phyloP scores from a whole-genome alignment of 257 asterid genomes.

The Solanum bukasovii region DNA sequence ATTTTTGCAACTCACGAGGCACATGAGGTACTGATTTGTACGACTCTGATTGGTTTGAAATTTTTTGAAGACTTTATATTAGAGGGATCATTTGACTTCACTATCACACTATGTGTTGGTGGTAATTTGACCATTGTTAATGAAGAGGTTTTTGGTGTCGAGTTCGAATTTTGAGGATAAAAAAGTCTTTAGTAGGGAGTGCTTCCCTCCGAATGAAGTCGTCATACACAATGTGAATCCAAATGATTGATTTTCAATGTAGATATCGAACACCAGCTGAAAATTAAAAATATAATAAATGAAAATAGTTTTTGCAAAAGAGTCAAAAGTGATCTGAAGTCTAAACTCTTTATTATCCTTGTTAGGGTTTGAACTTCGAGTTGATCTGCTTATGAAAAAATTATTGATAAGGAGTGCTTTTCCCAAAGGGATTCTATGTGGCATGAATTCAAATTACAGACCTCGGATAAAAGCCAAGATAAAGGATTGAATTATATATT shows the following conservation, averaged over 20 bases:
- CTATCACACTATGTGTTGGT: not conserved
- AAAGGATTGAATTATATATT: not conserved
- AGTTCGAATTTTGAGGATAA: no score
- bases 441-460: not conserved
- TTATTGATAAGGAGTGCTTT: not conserved
- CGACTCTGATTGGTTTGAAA: not conserved
- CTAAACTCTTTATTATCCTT: not conserved
- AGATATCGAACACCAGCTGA: no score
- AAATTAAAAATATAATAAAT: no score
- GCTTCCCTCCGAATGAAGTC: no score
- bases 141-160: not conserved
- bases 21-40: not conserved
- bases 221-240: no score
- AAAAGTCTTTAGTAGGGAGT: no score
- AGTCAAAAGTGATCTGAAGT: not conserved
- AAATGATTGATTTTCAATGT: no score
- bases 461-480: not conserved
- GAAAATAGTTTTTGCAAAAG: no score
- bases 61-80: not conserved
- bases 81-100: not conserved
- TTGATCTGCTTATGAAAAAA: not conserved
- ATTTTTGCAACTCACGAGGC: not conserved
- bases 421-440: rapidly evolving
- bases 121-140: not conserved
- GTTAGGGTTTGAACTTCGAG: not conserved